Conservation (phyloP, 1,139 yeast species). For the Saccharomyces hybrid region DNA sequence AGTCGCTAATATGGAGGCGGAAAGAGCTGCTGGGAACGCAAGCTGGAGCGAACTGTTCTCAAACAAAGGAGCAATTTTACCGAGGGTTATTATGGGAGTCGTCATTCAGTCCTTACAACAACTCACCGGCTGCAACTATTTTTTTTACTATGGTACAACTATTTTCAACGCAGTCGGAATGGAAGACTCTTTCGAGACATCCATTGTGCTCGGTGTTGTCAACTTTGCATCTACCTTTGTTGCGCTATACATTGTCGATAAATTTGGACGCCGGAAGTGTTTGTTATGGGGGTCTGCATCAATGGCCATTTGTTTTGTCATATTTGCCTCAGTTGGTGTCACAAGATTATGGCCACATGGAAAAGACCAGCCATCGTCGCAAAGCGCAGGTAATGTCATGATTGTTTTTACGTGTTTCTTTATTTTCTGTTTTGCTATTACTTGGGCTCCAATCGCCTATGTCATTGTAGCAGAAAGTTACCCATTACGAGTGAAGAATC, state of each 20-base stretch:
- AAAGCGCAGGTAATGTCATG: conserved; percentile 15
- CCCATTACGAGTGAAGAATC: conserved; percentile 67
- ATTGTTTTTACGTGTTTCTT: conserved; percentile 5
- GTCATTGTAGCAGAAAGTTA: conserved; percentile 64
- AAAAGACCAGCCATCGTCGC: conserved; percentile 40
- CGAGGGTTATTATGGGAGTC: conserved; percentile 56
- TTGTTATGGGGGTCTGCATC: conserved; percentile 52
- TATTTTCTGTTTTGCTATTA: conserved; percentile 5
- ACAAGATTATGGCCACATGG: conserved; percentile 49
- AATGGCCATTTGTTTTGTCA: conserved; percentile 53
- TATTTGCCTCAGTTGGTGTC: conserved; percentile 60
- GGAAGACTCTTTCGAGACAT: conserved; percentile 59
- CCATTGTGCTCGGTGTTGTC: conserved; percentile 65
- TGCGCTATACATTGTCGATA: conserved; percentile 56
- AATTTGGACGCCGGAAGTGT: conserved; percentile 57
- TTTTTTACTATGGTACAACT: conserved; percentile 5
- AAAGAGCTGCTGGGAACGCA: conserved; percentile 30
- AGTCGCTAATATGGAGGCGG: conserved; percentile 50
- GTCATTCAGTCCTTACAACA: conserved; percentile 39
- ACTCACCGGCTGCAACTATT: conserved; percentile 4
- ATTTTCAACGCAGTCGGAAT: conserved; percentile 37
- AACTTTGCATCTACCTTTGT: conserved; percentile 65
- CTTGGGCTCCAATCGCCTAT: conserved; percentile 72
- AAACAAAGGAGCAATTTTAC: conserved; percentile 36
- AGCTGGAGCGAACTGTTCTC: conserved; percentile 34